Evolutionary conservation across 306 rosid species (phyloP).

Genomic region (Heteromeles arbutifolia): DNA sequence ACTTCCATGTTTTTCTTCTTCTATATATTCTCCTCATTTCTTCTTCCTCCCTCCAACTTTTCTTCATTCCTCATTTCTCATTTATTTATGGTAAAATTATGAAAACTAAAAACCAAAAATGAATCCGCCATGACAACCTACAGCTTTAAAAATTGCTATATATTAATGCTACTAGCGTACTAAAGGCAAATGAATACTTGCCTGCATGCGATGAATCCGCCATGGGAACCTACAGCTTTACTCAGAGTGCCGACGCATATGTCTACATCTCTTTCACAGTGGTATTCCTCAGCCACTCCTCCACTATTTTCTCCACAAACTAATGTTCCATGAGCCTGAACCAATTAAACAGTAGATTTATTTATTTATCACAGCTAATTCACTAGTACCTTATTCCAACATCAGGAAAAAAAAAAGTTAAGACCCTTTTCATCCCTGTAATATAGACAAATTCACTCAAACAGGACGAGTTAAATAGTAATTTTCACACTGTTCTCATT

Average conservation of each 20-base stretch:
- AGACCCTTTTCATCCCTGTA: not conserved
- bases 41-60: too few relatives aligned
- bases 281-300: slow-evolving; percentile 81
- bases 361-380: not conserved
- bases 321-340: slow-evolving; percentile 93
- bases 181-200: slow-evolving; percentile 15
- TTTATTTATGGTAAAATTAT: not conserved
- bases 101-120: not conserved
- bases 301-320: slow-evolving; percentile 94
- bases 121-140: too few relatives aligned
- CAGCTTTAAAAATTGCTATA: not conserved
- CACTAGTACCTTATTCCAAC: not conserved
- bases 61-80: not conserved
- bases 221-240: slow-evolving; percentile 95
- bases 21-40: too few relatives aligned
- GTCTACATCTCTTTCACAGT: slow-evolving; percentile 84
- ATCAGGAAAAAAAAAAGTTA: not conserved
- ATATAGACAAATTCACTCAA: not conserved
- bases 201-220: slow-evolving; percentile 99
- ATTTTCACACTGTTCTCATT: too few relatives aligned
- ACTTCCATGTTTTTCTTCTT: too few relatives aligned
- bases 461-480: not conserved
- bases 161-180: too few relatives aligned
- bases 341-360: not conserved
- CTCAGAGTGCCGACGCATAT: slow-evolving; percentile 88